Evolutionary conservation across 108 stramenopile species (phyloP).

Genomic region (Fragilariopsis cylindrus): DNA sequence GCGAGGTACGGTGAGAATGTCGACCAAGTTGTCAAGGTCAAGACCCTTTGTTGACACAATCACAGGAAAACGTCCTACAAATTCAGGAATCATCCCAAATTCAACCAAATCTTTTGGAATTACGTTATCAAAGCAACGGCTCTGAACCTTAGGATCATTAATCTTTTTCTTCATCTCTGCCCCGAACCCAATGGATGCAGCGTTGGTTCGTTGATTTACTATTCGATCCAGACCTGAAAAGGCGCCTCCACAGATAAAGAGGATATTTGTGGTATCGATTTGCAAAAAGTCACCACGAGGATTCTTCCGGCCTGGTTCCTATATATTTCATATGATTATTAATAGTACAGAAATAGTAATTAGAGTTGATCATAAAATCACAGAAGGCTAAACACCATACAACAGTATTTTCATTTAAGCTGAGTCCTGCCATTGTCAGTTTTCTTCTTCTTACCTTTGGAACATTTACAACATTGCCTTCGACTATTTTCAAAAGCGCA

Average conservation of each 20-base stretch:
- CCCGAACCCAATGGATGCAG: slow-evolving; percentile 96
- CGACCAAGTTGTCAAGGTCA: slow-evolving; percentile 84
- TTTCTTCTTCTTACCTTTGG: slow-evolving; percentile 82
- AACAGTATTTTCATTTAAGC: slow-evolving; percentile 5
- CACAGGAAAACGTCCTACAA: slow-evolving; percentile 95
- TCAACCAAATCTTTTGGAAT: slow-evolving; percentile 94
- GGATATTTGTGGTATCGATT: slow-evolving; percentile 97
- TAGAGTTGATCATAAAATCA: not conserved
- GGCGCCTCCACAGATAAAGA: slow-evolving; percentile 98
- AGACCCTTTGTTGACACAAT: slow-evolving; percentile 95
- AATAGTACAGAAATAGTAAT: not conserved
- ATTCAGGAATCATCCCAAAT: slow-evolving; percentile 97
- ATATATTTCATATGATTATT: not conserved
- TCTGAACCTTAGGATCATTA: slow-evolving; percentile 86
- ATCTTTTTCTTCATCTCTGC: slow-evolving; percentile 92
- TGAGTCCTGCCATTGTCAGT: not conserved
- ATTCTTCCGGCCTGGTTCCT: slow-evolving; percentile 93
- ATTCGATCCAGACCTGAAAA: slow-evolving; percentile 94
- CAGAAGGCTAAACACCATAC: not conserved
- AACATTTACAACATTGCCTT: slow-evolving; percentile 97
- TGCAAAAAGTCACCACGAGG: slow-evolving; percentile 93
- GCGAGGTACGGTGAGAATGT: slow-evolving; percentile 94
- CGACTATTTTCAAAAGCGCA: slow-evolving; percentile 97
- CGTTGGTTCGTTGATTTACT: slow-evolving; percentile 89
- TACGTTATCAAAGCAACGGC: slow-evolving; percentile 86